Percentiles rank a stretch among this genome's conserved stretches.
phyloP scores from a whole-genome alignment of 306 rosid species.

The Gastrolobium villosum region DNA sequence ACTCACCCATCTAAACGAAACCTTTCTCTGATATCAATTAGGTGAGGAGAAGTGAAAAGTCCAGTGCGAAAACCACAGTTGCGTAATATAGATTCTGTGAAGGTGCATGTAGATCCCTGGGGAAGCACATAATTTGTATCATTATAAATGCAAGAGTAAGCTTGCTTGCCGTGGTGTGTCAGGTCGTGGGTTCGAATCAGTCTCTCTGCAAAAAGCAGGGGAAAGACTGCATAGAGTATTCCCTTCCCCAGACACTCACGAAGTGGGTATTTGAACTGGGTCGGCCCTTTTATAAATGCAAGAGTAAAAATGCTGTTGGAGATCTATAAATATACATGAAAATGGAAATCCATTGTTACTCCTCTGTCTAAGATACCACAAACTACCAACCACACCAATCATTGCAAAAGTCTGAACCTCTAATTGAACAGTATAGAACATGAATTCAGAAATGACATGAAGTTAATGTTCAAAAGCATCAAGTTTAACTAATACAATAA shows the following conservation, averaged over 20 bases:
- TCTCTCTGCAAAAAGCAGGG: too few species aligned
- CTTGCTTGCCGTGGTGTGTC: too few species aligned
- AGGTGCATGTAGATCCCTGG: conserved; percentile 97
- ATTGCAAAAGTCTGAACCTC: conserved; percentile 17
- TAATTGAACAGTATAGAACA: conserved; percentile 11
- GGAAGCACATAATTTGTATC: conserved; percentile 41
- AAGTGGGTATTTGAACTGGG: too few species aligned
- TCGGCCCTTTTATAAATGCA: conserved; percentile 30
- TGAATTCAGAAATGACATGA: conserved; percentile 15
- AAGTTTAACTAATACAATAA: conserved; percentile 10
- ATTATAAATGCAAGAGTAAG: conserved; percentile 29
- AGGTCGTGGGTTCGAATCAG: too few species aligned
- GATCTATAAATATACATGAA: background rate
- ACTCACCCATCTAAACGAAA: conserved; percentile 95
- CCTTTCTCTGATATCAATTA: conserved; percentile 93
- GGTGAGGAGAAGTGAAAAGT: conserved; percentile 97
- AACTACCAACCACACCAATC: conserved; percentile 30
- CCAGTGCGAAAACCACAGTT: conserved; percentile 92
- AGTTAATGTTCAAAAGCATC: background rate
- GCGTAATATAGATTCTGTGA: conserved; percentile 88
- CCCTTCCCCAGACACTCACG: too few species aligned
- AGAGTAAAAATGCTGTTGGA: background rate
- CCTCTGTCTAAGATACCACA: conserved; percentile 27
- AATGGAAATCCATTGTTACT: conserved; percentile 23
- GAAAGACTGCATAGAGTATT: too few species aligned